Evolutionary conservation across 75 land plant species (phyloP).

Genomic region (Pinus tabuliformis): DNA sequence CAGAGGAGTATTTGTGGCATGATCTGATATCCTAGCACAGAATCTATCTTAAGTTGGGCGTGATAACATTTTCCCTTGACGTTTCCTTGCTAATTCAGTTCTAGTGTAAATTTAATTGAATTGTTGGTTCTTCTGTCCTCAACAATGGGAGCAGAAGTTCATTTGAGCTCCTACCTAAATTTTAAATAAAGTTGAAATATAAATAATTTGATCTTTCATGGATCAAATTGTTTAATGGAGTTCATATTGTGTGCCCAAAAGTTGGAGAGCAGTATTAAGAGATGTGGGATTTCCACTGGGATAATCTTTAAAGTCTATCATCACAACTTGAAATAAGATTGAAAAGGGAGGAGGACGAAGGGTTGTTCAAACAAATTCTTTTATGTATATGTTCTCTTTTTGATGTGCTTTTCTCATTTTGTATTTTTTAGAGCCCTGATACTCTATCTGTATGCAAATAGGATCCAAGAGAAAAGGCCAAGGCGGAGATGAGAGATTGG

Average conservation of each 20-base stretch:
- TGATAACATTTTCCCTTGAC: neutral
- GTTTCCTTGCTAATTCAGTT: neutral
- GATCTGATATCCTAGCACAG: neutral
- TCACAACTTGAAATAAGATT: too few relatives aligned
- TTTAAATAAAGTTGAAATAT: too few relatives aligned
- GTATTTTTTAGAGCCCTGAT: neutral
- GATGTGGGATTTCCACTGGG: too few relatives aligned
- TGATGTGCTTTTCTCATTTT: neutral
- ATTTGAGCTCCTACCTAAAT: neutral
- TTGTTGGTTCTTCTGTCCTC: neutral
- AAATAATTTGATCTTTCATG: too few relatives aligned
- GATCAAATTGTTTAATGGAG: too few relatives aligned
- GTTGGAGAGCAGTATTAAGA: too few relatives aligned
- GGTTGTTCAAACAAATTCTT: neutral
- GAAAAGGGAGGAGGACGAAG: too few relatives aligned
- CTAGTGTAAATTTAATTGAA: neutral
- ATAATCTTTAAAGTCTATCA: too few relatives aligned
- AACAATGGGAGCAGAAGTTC: neutral
- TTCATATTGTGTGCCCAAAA: too few relatives aligned
- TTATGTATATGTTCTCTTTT: constrained; percentile 1
- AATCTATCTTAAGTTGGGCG: neutral
- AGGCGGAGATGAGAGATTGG: constrained; percentile 97
- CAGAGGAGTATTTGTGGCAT: neutral
- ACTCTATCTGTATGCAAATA: constrained; percentile 22
- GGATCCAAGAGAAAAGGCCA: constrained; percentile 99